A percentile compares a stretch with the other conserved stretches of the same genome.
Evolutionary conservation across 495 filamentous ascomycete species (phyloP).

Genomic region (Aspergillus sclerotiicarbonarius): DNA sequence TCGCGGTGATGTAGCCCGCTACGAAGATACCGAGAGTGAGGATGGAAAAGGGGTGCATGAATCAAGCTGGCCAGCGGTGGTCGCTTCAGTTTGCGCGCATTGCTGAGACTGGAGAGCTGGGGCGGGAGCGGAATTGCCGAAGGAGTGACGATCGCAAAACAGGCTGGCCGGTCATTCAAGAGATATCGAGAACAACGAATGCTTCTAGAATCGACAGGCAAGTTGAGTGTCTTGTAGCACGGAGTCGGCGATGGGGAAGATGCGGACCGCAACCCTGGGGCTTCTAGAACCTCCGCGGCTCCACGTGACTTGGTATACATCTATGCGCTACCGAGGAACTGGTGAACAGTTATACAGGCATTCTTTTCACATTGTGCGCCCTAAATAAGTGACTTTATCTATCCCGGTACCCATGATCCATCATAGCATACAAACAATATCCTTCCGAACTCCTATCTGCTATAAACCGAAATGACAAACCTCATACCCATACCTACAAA

Average conservation of each 20-base stretch:
- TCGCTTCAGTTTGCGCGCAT: constrained; percentile 37
- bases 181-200: neutral
- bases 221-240: neutral
- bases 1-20: constrained; percentile 97
- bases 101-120: constrained; percentile 19
- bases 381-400: neutral
- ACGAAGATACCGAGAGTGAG: constrained; percentile 96
- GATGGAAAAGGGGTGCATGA: constrained; percentile 96
- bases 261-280: neutral
- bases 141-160: constrained; percentile 6
- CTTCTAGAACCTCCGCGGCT: constrained; percentile 12
- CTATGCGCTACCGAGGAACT: neutral
- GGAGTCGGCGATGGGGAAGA: neutral
- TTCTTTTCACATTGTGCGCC: neutral
- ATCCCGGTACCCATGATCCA: neutral
- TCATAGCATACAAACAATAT: constrained; percentile 2
- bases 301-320: constrained; percentile 13
- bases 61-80: constrained; percentile 42
- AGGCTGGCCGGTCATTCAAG: neutral
- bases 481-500: constrained; percentile 47
- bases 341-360: neutral
- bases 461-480: constrained; percentile 1
- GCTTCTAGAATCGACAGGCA: neutral
- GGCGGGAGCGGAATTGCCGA: neutral
- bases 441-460: constrained; percentile 1